These are phyloP conservation scores for Penicillium atrosanguineum DNA, from an alignment of 495 filamentous ascomycete species.

Conservation along the genomic window DNA sequence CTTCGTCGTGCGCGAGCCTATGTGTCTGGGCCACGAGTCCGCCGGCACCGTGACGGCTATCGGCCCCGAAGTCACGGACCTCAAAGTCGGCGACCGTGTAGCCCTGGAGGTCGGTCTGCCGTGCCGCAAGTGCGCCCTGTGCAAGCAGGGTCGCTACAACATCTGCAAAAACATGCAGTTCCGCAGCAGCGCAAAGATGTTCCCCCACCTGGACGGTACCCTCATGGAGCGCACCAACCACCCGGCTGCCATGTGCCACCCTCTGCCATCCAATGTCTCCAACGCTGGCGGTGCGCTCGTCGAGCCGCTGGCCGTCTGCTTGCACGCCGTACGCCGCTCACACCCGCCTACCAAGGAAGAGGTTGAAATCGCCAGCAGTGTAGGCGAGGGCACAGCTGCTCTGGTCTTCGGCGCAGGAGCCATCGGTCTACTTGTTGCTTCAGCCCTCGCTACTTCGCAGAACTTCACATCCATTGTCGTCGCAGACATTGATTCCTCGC, in stretches of 20 bases:
- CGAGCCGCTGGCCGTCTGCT: conserved; percentile 76
- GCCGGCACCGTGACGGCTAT: conserved; percentile 66
- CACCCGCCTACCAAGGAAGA: conserved; percentile 42
- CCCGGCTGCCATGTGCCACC: conserved; percentile 54
- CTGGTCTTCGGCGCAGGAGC: conserved; percentile 81
- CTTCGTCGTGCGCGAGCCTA: conserved; percentile 68
- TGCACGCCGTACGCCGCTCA: conserved; percentile 69
- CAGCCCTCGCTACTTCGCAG: conserved; percentile 55
- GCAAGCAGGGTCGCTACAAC: conserved; percentile 71
- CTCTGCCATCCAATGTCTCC: conserved; percentile 61
- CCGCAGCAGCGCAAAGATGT: conserved; percentile 71
- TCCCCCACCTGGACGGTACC: conserved; percentile 80
- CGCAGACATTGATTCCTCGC: conserved; percentile 73
- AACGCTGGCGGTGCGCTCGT: conserved; percentile 70
- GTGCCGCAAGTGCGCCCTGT: conserved; percentile 68
- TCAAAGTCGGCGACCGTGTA: conserved; percentile 66
- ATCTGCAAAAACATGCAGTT: conserved; percentile 81
- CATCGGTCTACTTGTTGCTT: conserved; percentile 72
- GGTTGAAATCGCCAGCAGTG: conserved; percentile 15
- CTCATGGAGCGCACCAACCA: conserved; percentile 78
- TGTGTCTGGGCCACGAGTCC: conserved; percentile 79
- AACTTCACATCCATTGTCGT: conserved; percentile 72
- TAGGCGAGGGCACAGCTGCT: conserved; percentile 46
- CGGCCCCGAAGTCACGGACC: conserved; percentile 45
- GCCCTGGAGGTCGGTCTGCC: conserved; percentile 81